A percentile compares a stretch with the other conserved stretches of the same genome.
phyloP scores from a whole-genome alignment of 2,329 filamentous ascomycete species.

The Pseudocercospora eumusae region DNA sequence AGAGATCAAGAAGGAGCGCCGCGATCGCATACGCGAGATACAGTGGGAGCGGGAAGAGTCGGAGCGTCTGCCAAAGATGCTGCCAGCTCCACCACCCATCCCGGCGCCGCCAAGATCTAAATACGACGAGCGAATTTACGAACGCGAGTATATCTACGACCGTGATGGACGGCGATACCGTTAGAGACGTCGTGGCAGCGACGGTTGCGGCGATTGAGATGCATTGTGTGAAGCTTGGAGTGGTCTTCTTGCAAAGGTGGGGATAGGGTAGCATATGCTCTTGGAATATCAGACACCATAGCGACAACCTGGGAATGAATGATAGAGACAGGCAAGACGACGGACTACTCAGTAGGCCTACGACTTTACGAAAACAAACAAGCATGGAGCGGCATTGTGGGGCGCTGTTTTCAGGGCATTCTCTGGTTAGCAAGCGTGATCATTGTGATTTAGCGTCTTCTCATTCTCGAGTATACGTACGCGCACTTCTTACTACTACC shows the following conservation, averaged over 20 bases:
- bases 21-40: slow-evolving; percentile 60
- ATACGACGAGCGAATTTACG: slow-evolving; percentile 66
- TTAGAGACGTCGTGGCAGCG: slow-evolving; percentile 3
- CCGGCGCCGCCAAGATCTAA: slow-evolving; percentile 45
- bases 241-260: slow-evolving; percentile 1
- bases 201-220: slow-evolving; percentile 1
- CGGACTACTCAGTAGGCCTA: slow-evolving; percentile 11
- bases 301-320: slow-evolving; percentile 9
- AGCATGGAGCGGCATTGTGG: slow-evolving; percentile 16
- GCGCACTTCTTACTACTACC: slow-evolving; percentile 1
- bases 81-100: slow-evolving; percentile 44
- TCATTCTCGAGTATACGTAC: slow-evolving; percentile 1
- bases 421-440: slow-evolving; percentile 11
- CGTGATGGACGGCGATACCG: slow-evolving; percentile 33
- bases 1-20: slow-evolving; percentile 69
- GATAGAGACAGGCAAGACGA: slow-evolving; percentile 10
- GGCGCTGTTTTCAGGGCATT: slow-evolving; percentile 8
- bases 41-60: slow-evolving; percentile 61
- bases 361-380: slow-evolving; percentile 12
- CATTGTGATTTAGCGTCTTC: slow-evolving; percentile 7
- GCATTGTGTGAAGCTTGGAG: not conserved
- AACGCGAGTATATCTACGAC: slow-evolving; percentile 69
- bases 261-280: not conserved
- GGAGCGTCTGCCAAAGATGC: slow-evolving; percentile 49
- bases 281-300: not conserved